Percentiles rank a stretch among this genome's conserved stretches.
phyloP scores from a whole-genome alignment of 2,329 filamentous ascomycete genomes.

The Calonectria multiphialidica region DNA sequence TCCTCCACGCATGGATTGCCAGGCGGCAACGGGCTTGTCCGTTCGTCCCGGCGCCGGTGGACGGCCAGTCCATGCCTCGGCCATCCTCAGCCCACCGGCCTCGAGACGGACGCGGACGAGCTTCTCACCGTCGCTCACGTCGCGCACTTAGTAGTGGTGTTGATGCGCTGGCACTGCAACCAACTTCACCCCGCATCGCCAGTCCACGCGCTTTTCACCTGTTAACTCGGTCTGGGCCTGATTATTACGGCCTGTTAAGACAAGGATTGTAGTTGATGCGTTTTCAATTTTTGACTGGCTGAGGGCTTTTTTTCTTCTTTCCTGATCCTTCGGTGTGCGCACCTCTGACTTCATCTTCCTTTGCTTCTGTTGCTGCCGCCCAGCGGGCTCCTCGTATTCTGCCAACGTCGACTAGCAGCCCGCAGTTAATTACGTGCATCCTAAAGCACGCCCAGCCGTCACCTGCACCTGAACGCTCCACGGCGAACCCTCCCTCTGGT shows the following conservation, averaged over 20 bases:
- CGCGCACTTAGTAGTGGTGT: constrained; percentile 7
- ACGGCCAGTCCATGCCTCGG: background rate
- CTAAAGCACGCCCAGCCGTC: background rate
- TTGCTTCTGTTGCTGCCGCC: background rate
- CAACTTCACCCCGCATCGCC: constrained; percentile 21
- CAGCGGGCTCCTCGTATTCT: background rate
- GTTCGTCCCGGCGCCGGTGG: constrained; percentile 8
- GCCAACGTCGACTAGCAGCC: background rate
- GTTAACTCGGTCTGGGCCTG: constrained; percentile 13
- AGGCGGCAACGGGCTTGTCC: background rate
- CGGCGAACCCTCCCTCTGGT: background rate
- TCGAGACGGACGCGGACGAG: background rate
- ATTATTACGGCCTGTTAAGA: constrained; percentile 20
- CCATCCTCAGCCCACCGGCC: background rate
- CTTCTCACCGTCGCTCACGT: background rate
- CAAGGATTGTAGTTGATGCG: constrained; percentile 12
- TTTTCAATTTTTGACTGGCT: background rate
- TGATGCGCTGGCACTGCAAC: constrained; percentile 25
- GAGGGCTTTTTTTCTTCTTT: background rate
- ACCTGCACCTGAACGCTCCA: background rate
- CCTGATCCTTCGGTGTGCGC: background rate
- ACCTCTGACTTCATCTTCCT: background rate
- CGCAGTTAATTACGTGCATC: background rate
- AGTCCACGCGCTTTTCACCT: background rate
- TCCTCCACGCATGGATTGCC: background rate